phyloP scores from a whole-genome alignment of 1,284 basidiomycete species.

The Marasmius sp. region DNA sequence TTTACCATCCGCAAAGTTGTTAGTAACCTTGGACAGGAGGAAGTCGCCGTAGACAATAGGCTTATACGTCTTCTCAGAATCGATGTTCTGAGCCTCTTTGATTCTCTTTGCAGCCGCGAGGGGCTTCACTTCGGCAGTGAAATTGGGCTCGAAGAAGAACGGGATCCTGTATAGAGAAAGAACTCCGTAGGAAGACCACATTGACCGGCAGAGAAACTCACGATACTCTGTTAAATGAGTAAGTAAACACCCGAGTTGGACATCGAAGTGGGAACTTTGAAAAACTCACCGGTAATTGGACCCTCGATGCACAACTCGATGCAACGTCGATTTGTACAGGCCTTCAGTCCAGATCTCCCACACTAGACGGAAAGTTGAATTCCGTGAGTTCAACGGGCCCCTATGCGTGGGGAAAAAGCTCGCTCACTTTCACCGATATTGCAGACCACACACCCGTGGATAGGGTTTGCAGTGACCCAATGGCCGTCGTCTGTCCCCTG shows the following conservation, averaged over 20 bases:
- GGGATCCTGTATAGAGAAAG: slow-evolving; percentile 50
- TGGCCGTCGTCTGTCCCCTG: slow-evolving; percentile 56
- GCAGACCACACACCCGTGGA: slow-evolving; percentile 76
- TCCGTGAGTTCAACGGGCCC: neutral
- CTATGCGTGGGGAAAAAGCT: neutral
- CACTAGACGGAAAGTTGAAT: slow-evolving; percentile 42
- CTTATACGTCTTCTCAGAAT: slow-evolving; percentile 32
- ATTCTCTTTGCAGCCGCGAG: slow-evolving; percentile 54
- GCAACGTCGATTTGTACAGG: slow-evolving; percentile 71
- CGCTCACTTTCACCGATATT: slow-evolving; percentile 81
- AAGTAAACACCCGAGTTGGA: neutral
- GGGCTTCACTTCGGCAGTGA: slow-evolving; percentile 63
- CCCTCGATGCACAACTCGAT: slow-evolving; percentile 74
- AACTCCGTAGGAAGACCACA: no score
- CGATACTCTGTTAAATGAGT: slow-evolving; percentile 49
- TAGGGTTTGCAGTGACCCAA: slow-evolving; percentile 81
- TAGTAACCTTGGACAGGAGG: slow-evolving; percentile 66
- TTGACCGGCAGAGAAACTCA: slow-evolving; percentile 30
- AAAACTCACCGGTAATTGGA: slow-evolving; percentile 65
- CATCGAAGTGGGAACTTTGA: neutral
- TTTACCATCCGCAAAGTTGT: slow-evolving; percentile 58
- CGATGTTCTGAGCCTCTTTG: slow-evolving; percentile 30
- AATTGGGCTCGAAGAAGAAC: slow-evolving; percentile 88
- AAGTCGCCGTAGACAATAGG: slow-evolving; percentile 76
- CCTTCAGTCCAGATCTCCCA: slow-evolving; percentile 87